phyloP scores from a whole-genome alignment of 495 filamentous ascomycete genomes.

The Daldinia caldariorum region DNA sequence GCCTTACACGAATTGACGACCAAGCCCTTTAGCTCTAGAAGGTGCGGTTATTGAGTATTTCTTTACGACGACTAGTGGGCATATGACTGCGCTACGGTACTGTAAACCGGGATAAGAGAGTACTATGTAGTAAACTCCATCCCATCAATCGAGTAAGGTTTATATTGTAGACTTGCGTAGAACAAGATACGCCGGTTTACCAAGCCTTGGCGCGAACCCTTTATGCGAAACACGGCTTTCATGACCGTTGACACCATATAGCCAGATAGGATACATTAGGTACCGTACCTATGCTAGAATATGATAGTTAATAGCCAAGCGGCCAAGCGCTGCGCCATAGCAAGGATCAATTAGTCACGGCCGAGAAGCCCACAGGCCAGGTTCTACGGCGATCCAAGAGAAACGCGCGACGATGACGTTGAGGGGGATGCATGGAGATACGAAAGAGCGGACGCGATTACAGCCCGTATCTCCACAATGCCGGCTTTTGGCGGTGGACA shows the following conservation, averaged over 20 bases:
- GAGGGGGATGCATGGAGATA: slow-evolving; percentile 33
- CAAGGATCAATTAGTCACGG: slow-evolving; percentile 19
- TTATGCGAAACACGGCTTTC: background rate
- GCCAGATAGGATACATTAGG: background rate
- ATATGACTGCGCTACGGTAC: slow-evolving; percentile 22
- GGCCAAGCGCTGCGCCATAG: slow-evolving; percentile 15
- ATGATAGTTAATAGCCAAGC: slow-evolving; percentile 6
- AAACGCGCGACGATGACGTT: slow-evolving; percentile 27
- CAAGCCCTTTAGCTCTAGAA: slow-evolving; percentile 7
- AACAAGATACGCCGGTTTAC: background rate
- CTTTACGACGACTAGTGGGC: background rate
- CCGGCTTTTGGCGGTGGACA: slow-evolving; percentile 33
- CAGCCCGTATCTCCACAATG: slow-evolving; percentile 13
- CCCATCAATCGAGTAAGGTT: slow-evolving; percentile 9
- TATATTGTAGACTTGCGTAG: background rate
- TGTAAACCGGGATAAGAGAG: slow-evolving; percentile 21
- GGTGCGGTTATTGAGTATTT: background rate
- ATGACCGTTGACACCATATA: background rate
- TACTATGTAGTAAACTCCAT: slow-evolving; percentile 7
- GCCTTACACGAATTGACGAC: slow-evolving; percentile 8
- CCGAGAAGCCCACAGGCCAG: background rate
- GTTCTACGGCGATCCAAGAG: background rate
- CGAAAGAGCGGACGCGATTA: slow-evolving; percentile 36
- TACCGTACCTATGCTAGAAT: too few species aligned
- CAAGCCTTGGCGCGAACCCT: background rate